Evolutionary conservation across 257 asterid genomes (phyloP).

Genomic region (Nicotiana otophora): DNA sequence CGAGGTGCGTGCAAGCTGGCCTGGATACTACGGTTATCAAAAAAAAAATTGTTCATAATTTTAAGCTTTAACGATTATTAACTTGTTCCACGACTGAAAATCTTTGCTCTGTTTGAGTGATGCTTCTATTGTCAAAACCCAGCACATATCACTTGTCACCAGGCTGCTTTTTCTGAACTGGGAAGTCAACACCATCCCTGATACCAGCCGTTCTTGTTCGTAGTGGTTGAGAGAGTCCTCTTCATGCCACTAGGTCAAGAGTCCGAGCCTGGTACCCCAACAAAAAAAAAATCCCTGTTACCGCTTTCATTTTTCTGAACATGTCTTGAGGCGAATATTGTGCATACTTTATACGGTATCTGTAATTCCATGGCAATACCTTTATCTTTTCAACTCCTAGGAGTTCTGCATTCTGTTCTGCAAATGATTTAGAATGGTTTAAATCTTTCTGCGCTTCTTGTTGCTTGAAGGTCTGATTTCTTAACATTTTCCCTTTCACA

Average conservation of each 20-base stretch:
- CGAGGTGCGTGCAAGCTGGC: no score
- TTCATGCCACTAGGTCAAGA: no score
- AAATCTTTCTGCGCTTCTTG: background rate
- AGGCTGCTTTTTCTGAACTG: background rate
- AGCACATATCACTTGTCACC: background rate
- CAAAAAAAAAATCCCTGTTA: background rate
- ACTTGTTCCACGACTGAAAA: background rate
- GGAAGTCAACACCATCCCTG: background rate
- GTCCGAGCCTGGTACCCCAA: no score
- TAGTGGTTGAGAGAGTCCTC: no score
- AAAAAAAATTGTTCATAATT: no score
- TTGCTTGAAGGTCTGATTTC: slow-evolving; percentile 1
- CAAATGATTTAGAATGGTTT: background rate
- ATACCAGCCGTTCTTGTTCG: background rate
- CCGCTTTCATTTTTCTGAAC: background rate
- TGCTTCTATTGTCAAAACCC: background rate
- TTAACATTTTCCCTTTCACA: background rate
- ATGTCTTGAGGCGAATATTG: background rate
- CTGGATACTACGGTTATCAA: no score
- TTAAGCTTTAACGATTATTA: background rate
- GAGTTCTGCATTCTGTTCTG: background rate
- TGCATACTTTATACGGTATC: background rate
- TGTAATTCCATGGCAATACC: background rate
- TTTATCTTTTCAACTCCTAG: background rate
- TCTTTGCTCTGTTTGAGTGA: background rate